Base-by-base conservation (phyloP, 2,329 filamentous ascomycete genomes). In the Colletotrichum filicis region DNA sequence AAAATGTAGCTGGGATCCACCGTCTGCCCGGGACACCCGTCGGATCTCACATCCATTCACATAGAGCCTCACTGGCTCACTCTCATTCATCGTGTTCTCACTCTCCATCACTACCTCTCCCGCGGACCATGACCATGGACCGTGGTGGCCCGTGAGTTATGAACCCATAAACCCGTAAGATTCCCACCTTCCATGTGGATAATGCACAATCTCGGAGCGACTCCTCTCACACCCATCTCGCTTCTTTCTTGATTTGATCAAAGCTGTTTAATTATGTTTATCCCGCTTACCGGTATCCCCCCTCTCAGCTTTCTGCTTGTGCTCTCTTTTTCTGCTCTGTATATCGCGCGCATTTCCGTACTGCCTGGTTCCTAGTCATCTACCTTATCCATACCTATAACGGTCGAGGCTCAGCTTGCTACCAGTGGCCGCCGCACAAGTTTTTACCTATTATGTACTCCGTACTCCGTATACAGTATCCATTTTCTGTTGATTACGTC, bases 341-440 rank as follows among this genome's bases (percentile, higher is more conserved):
- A 53, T 65, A 30, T 69, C 66, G 59, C 66, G 52, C 66, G 19
- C 57, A 62, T 16, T 26, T 32, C 30, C 30, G 30, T 35, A n/a
- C 14, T n/a, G 65, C 42, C 42, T 32, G 24, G 53, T n/a, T 55
- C 49, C 22, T 14, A 49, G 49, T 12, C 32, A 35, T 35, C 32
- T 4, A 32, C 30, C 30, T 2, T 5, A 26, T 2, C 12, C 46
- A 4, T 42, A 32, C 2, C 24, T 5, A 24, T 49, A 49, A 49
- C 22, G 28, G 19, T n/a, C 60, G 19, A 64, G 61, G 14, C 46
- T 37, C 49, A 49, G 42, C 28, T 16, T 16, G 16, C n/a, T 24
- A 7, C 8, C 37, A 42, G 37, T 42, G 37, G 37, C 37, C 37
- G 14, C 28, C 16, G 28, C 49, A 19, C 42, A n/a, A 49, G 4